Percentiles rank a stretch among this genome's conserved stretches.
phyloP scores from a whole-genome alignment of 768 basidiomycete species.

The Mycena kentingensis region DNA sequence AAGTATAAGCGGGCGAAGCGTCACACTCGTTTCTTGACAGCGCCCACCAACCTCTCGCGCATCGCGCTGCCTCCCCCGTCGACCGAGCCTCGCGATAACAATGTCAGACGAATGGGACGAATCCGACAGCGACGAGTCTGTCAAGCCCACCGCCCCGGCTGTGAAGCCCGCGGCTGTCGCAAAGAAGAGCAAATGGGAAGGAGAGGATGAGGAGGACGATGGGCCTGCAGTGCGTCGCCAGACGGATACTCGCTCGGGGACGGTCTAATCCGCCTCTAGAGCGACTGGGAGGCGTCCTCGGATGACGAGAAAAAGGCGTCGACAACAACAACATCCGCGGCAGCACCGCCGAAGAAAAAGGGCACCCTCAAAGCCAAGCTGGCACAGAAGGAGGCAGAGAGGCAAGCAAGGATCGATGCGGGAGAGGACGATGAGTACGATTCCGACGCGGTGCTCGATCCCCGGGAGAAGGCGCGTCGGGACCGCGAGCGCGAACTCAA shows the following conservation, averaged over 20 bases:
- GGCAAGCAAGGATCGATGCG: conserved; percentile 49
- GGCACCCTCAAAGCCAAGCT: conserved; percentile 89
- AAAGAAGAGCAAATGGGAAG: conserved; percentile 69
- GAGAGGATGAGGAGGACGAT: conserved; percentile 89
- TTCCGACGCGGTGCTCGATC: conserved; percentile 78
- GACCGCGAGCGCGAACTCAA: conserved; percentile 84
- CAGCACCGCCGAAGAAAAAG: conserved; percentile 85
- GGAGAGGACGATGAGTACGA: conserved; percentile 57
- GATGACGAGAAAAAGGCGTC: conserved; percentile 65
- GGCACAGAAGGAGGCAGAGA: conserved; percentile 86
- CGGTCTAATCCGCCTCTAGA: conserved; percentile 46
- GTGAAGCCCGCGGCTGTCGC: conserved; percentile 23
- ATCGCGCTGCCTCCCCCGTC: too few species aligned
- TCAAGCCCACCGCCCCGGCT: conserved; percentile 26
- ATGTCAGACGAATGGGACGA: conserved; percentile 27
- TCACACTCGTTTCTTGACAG: too few species aligned
- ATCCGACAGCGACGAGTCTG: conserved; percentile 42
- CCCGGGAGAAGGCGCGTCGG: conserved; percentile 70
- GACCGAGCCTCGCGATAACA: conserved; percentile 25
- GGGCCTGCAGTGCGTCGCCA: conserved; percentile 64
- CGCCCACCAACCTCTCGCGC: too few species aligned
- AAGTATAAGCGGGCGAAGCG: too few species aligned
- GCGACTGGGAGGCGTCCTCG: conserved; percentile 92
- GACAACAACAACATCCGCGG: conserved; percentile 44
- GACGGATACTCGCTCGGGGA: neutral